Evolutionary conservation across 305 asterid genomes (phyloP).

Genomic region (Fraxinus sp.): DNA sequence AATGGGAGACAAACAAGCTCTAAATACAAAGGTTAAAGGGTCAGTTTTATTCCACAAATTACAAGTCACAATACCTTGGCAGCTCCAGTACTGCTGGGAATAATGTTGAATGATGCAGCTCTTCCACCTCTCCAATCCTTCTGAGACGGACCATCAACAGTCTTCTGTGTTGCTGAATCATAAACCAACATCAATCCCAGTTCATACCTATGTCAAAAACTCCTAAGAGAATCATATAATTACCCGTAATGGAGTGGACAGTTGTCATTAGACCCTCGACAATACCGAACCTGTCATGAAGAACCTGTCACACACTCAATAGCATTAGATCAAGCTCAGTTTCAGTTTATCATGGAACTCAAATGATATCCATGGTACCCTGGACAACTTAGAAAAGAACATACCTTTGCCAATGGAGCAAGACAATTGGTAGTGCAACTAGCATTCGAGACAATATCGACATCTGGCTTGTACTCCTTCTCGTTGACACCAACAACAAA

Average conservation of each 20-base stretch:
- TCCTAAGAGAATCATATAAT: not conserved
- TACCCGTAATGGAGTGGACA: conserved; percentile 68
- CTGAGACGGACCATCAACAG: conserved; percentile 76
- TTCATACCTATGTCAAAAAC: not conserved
- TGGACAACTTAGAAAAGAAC: not conserved
- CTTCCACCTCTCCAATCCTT: conserved; percentile 88
- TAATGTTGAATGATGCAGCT: conserved; percentile 72
- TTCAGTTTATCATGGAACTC: not conserved
- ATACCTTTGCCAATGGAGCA: conserved; percentile 79
- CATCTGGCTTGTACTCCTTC: conserved; percentile 52
- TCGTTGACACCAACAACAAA: conserved; percentile 73
- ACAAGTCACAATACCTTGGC: conserved; percentile 46
- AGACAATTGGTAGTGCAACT: conserved; percentile 75
- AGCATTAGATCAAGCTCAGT: not conserved
- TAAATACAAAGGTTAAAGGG: not conserved
- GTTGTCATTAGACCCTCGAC: conserved; percentile 74
- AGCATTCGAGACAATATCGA: conserved; percentile 66
- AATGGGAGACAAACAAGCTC: too few relatives aligned
- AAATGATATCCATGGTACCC: not conserved
- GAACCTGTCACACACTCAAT: conserved; percentile 36
- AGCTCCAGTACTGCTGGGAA: conserved; percentile 82
- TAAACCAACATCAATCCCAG: not conserved
- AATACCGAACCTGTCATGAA: conserved; percentile 61
- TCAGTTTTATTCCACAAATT: not conserved
- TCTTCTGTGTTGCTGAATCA: conserved; percentile 64